A percentile compares a stretch with the other conserved stretches of the same genome.
Conservation (phyloP, 2,329 filamentous ascomycete genomes). For the Sarocladium kiliense region DNA sequence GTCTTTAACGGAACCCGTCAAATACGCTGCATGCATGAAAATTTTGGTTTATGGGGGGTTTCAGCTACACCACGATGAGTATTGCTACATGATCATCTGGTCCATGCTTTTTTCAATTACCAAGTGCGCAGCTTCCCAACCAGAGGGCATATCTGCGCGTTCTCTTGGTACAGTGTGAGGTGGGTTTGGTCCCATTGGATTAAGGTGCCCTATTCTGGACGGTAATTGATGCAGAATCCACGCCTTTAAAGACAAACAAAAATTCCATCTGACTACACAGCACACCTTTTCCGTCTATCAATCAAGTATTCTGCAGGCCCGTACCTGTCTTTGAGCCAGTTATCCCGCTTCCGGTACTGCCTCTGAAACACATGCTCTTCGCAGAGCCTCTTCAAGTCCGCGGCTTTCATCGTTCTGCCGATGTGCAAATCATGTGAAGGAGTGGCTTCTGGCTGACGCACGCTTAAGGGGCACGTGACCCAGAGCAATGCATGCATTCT, state of each 20-base stretch:
- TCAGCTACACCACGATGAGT: no score
- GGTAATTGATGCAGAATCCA: neutral
- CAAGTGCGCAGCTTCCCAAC: no score
- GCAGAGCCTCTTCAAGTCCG: neutral
- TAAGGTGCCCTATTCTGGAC: slow-evolving; percentile 1
- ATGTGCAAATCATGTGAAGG: neutral
- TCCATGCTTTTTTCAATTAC: no score
- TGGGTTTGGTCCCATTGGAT: slow-evolving; percentile 3
- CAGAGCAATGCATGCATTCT: neutral
- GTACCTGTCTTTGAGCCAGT: neutral
- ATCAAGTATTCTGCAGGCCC: neutral
- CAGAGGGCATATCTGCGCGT: neutral
- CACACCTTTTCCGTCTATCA: slow-evolving; percentile 8
- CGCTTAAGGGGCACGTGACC: neutral
- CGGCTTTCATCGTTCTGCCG: neutral
- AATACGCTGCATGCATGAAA: no score
- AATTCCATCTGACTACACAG: slow-evolving; percentile 7
- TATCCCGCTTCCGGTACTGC: no score
- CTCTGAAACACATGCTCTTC: neutral
- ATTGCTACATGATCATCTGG: no score
- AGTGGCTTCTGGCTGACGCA: neutral
- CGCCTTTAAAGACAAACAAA: slow-evolving; percentile 6
- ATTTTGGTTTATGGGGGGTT: no score
- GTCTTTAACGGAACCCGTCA: no score
- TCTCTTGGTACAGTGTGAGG: neutral